Percentiles rank a stretch among this genome's conserved stretches.
Evolutionary conservation across 2,329 filamentous ascomycete species (phyloP).

Genomic region (Knoxdaviesia capensis): DNA sequence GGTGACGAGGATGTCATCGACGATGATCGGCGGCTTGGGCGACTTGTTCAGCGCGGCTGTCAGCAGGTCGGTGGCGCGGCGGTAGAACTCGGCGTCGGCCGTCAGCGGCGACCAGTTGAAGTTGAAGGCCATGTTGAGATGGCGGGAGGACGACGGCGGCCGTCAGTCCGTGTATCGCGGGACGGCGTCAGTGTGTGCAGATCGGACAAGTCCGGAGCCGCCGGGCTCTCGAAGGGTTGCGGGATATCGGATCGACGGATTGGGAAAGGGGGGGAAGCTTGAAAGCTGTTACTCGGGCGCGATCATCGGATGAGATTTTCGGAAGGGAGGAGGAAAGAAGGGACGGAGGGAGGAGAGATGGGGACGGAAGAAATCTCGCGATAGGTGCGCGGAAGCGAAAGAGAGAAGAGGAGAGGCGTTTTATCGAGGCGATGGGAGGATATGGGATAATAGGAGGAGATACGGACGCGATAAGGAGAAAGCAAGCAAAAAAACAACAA

Average conservation of each 20-base stretch:
- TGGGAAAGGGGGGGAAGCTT: not conserved
- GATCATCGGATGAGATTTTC: not conserved
- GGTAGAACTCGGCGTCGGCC: slow-evolving; percentile 80
- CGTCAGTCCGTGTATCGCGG: not conserved
- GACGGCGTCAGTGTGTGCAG: not conserved
- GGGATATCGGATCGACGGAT: too few relatives aligned
- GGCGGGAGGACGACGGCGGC: slow-evolving; percentile 9
- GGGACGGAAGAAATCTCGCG: too few relatives aligned
- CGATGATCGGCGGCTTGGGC: slow-evolving; percentile 93
- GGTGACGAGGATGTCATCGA: slow-evolving; percentile 96
- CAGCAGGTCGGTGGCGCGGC: slow-evolving; percentile 79
- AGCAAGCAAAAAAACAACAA: too few relatives aligned
- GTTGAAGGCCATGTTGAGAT: slow-evolving; percentile 87
- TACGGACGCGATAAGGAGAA: too few relatives aligned
- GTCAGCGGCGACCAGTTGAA: slow-evolving; percentile 99
- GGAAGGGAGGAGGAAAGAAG: not conserved
- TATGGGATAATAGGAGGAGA: too few relatives aligned
- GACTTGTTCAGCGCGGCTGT: slow-evolving; percentile 94
- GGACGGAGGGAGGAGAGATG: not conserved
- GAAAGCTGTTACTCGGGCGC: not conserved
- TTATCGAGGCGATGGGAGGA: too few relatives aligned
- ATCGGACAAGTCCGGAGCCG: too few relatives aligned
- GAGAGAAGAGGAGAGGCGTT: too few relatives aligned
- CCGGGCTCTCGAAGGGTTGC: too few relatives aligned
- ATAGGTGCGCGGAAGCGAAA: too few relatives aligned